These are phyloP conservation scores for Entomortierella lignicola DNA, from an alignment of 192 early-diverging fungal species.

Conservation along the genomic window DNA sequence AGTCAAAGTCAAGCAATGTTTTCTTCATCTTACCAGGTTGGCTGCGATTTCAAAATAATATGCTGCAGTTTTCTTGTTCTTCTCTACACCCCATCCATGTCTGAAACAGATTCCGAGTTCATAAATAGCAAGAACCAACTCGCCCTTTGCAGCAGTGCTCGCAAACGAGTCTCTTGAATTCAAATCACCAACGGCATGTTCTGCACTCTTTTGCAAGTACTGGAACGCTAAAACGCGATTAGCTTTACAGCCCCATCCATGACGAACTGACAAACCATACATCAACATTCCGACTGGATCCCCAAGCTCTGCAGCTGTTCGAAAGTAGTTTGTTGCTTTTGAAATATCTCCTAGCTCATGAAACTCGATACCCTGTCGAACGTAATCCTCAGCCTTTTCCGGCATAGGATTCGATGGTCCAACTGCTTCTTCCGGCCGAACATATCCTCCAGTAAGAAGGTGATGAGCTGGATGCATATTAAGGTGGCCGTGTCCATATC, in stretches of 20 bases:
- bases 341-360: conserved; percentile 78
- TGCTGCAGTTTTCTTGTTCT: conserved; percentile 75
- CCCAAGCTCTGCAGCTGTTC: conserved; percentile 71
- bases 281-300: conserved; percentile 78
- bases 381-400: conserved; percentile 66
- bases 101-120: conserved; percentile 83
- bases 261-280: conserved; percentile 79
- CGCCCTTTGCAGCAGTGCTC: conserved; percentile 68
- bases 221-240: conserved; percentile 75
- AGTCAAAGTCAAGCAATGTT: background rate
- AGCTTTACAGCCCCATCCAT: conserved; percentile 82
- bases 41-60: conserved; percentile 88
- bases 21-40: conserved; percentile 58
- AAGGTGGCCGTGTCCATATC: background rate
- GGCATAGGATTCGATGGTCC: conserved; percentile 51
- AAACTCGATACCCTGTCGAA: conserved; percentile 72
- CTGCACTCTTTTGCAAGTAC: conserved; percentile 77
- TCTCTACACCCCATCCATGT: conserved; percentile 85
- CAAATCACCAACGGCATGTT: conserved; percentile 70
- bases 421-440: conserved; percentile 49
- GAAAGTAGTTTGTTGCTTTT: conserved; percentile 77
- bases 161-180: conserved; percentile 67
- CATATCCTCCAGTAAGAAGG: conserved; percentile 28
- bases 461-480: conserved; percentile 50
- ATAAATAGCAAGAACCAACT: conserved; percentile 81